Evolutionary conservation across 2,329 filamentous ascomycete genomes (phyloP), one percentile per base, ranked within the genome.

Genomic region (Dothidotthia symphoricarpi): DNA sequence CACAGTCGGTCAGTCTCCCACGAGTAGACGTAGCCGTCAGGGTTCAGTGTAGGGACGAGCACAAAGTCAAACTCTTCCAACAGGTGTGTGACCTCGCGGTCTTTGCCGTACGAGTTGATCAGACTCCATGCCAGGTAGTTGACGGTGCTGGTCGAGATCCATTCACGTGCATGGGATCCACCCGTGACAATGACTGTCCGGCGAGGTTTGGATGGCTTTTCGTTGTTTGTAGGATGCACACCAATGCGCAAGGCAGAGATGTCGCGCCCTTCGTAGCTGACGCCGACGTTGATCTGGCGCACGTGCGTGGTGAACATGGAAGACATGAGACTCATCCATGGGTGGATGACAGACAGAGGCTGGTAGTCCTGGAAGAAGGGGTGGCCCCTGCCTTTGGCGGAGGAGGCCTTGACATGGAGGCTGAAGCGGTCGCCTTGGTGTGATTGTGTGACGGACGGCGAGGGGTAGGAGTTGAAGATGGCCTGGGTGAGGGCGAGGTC

Each of bases 281-380:
- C 76, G n/a, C 93, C 93, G 24, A 97, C 81, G 40, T 72, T 85
- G 47, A 85, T 80, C 50, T 85, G 77, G 35, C 80, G 75, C 28
- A 91, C 85, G 51, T 89, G 83, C 0, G 82, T 83, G 0, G 88
- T 84, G 63, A 96, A 97, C 79, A 97, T 89, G 39, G 88, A 91
- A 29, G 88, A 81, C 51, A 96, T 77, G 26, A 96, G 77, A 32
- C 82, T 82, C 84, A 97, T 90, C 93, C 93, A 98, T 24, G 85
- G 86, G n/a, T 79, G 72, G 40, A 95, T 86, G 30, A 88, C 89
- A 3, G 85, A 82, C 15, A 94, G 74, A 2, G 90, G 88, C 59
- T 96, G 93, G 65, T 96, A 98, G 59, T 96, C 82, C 34, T 81
- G 79, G 69, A 98, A 97, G 71, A 96, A 97, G 26, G 95, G 74